Percentiles rank a stretch among this genome's conserved stretches.
Evolutionary conservation across 345 rosid genomes (phyloP).

Genomic region (Populus tremula): DNA sequence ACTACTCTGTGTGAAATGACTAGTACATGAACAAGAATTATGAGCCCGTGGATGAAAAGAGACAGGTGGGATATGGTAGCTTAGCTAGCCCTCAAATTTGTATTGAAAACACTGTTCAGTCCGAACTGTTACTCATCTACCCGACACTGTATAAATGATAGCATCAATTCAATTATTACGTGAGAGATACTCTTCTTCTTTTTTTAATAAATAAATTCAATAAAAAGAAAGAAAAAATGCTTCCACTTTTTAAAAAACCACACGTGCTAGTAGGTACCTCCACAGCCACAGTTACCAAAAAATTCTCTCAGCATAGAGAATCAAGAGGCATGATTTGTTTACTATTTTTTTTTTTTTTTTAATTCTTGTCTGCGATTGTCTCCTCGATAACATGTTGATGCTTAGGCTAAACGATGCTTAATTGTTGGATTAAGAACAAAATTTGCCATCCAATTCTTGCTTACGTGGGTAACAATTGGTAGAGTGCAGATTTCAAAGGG

Average conservation of each 20-base stretch:
- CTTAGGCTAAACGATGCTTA: neutral
- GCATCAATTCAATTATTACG: neutral
- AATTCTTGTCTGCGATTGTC: neutral
- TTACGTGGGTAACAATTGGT: neutral
- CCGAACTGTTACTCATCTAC: neutral
- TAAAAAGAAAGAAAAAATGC: neutral
- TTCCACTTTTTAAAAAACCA: neutral
- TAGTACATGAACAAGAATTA: too few species aligned
- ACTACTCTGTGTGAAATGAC: too few species aligned
- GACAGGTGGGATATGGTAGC: neutral
- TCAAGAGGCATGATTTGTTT: neutral
- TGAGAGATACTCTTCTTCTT: neutral
- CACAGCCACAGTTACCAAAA: neutral
- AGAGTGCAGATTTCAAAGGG: neutral
- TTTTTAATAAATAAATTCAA: neutral
- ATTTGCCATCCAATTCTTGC: neutral
- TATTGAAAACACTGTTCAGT: neutral
- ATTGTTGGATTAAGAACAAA: neutral
- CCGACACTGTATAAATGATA: neutral
- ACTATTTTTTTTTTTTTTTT: neutral
- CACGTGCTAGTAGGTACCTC: constrained; percentile 4
- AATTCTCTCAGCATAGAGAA: neutral
- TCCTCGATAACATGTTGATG: neutral
- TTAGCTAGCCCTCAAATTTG: neutral
- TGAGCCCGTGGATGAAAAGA: neutral